Evolutionary conservation across 2,329 filamentous ascomycete genomes (phyloP).

Genomic region (Aureobasidium zeae): DNA sequence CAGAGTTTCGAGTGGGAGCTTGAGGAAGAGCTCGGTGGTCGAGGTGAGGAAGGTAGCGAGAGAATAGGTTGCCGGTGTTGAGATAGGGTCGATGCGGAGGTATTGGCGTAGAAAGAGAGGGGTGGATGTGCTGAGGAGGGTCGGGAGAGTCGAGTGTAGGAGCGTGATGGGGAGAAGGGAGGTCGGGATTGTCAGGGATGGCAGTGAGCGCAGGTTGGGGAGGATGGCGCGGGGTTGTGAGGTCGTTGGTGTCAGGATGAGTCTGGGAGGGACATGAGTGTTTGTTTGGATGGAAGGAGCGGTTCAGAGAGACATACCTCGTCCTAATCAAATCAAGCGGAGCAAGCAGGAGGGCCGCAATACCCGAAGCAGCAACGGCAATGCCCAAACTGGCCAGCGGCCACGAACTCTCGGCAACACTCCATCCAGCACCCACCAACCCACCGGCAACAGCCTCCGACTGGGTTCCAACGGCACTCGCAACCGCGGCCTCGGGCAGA

Average conservation of each 20-base stretch:
- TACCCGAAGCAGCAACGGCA: slow-evolving; percentile 52
- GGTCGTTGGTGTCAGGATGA: slow-evolving; percentile 69
- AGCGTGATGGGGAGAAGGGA: slow-evolving; percentile 68
- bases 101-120: slow-evolving; percentile 80
- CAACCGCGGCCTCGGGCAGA: slow-evolving; percentile 67
- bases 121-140: slow-evolving; percentile 69
- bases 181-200: slow-evolving; percentile 58
- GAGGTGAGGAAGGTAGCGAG: slow-evolving; percentile 74
- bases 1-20: slow-evolving; percentile 85
- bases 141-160: slow-evolving; percentile 75
- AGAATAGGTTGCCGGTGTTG: slow-evolving; percentile 73
- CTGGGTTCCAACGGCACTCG: slow-evolving; percentile 44
- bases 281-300: too few relatives aligned
- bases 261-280: too few relatives aligned
- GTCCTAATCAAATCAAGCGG: slow-evolving; percentile 88
- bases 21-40: slow-evolving; percentile 70
- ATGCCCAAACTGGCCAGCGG: slow-evolving; percentile 74
- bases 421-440: slow-evolving; percentile 60
- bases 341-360: slow-evolving; percentile 70
- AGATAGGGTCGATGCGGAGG: slow-evolving; percentile 70
- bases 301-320: slow-evolving; percentile 30
- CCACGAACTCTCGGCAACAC: slow-evolving; percentile 72
- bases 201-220: slow-evolving; percentile 65
- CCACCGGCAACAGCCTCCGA: slow-evolving; percentile 32
- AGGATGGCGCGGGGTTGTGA: slow-evolving; percentile 68